Evolutionary conservation across 345 rosid genomes (phyloP).

Genomic region (Sisymbrium altissimum): DNA sequence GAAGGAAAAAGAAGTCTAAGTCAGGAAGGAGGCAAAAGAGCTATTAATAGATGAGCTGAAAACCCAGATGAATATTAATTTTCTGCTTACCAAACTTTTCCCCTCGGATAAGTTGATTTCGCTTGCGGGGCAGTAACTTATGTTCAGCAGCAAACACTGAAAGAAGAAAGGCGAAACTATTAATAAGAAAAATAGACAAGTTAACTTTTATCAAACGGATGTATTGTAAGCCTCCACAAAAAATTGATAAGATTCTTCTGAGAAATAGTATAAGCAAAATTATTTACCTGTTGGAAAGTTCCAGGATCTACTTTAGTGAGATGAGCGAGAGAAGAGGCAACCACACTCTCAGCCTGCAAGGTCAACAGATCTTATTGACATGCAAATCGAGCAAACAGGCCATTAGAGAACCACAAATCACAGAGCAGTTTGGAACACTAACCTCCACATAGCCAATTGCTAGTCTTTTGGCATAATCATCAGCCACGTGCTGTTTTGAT

Average conservation of each 20-base stretch:
- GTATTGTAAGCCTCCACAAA: neutral
- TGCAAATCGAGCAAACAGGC: neutral
- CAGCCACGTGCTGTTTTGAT: constrained; percentile 86
- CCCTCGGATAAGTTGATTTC: constrained; percentile 59
- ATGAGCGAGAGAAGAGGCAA: constrained; percentile 74
- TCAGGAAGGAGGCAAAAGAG: constrained; percentile 3
- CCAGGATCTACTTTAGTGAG: constrained; percentile 49
- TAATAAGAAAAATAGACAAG: neutral
- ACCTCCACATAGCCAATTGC: constrained; percentile 88
- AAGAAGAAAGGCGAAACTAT: constrained; percentile 6
- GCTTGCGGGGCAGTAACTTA: constrained; percentile 88
- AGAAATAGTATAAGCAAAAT: constrained; percentile 11
- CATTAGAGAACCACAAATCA: constrained; percentile 8
- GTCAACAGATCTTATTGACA: constrained; percentile 4
- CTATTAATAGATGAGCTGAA: constrained; percentile 6
- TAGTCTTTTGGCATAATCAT: constrained; percentile 86
- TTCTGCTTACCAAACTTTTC: constrained; percentile 62
- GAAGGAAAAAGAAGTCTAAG: constrained; percentile 17
- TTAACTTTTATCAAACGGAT: neutral
- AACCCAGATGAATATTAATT: neutral
- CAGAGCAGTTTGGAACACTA: neutral
- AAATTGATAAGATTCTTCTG: neutral
- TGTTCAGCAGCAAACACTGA: constrained; percentile 95
- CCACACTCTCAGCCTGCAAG: constrained; percentile 78
- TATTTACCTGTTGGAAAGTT: constrained; percentile 72